Conservation (phyloP, 768 basidiomycete species). For the Mycena olivaceomarginata region DNA sequence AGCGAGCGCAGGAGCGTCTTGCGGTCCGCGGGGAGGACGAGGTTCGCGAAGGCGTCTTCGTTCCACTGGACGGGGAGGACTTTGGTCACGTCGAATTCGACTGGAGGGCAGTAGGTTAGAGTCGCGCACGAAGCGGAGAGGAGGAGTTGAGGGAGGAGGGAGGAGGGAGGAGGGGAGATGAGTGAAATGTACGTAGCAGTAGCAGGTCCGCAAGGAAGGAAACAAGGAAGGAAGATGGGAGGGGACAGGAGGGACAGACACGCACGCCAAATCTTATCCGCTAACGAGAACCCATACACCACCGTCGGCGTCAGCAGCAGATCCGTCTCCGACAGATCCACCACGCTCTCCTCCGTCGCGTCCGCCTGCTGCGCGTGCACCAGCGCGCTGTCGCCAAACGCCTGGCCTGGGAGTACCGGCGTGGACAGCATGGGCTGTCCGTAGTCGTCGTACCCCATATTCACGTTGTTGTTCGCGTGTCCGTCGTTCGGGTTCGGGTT, state of each 20-base stretch:
- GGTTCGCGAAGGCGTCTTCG: conserved; percentile 73
- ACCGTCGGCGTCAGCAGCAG: conserved; percentile 73
- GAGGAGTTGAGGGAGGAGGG: conserved; percentile 4
- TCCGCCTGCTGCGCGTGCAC: conserved; percentile 46
- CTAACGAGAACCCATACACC: conserved; percentile 78
- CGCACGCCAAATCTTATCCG: conserved; percentile 77
- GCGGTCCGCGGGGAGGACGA: conserved; percentile 72
- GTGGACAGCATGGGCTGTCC: conserved; percentile 46
- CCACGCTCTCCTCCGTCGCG: conserved; percentile 38
- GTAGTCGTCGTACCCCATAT: conserved; percentile 43
- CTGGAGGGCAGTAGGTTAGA: conserved; percentile 51
- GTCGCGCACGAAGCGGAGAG: too few relatives aligned
- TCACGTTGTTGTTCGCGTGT: not conserved
- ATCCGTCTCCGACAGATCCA: conserved; percentile 67
- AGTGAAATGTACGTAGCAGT: not conserved
- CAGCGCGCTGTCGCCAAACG: conserved; percentile 37
- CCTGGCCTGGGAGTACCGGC: conserved; percentile 30
- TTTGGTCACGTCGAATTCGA: conserved; percentile 77
- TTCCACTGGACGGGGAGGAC: conserved; percentile 76
- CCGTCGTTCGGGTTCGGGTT: conserved; percentile 15
- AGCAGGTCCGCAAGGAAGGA: too few relatives aligned
- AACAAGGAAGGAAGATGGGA: not conserved
- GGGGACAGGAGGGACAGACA: conserved; percentile 1
- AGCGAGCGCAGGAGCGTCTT: conserved; percentile 75
- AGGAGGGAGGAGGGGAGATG: not conserved